Evolutionary conservation across 257 asterid genomes (phyloP).

Genomic region (Galeopsis tetrahit): DNA sequence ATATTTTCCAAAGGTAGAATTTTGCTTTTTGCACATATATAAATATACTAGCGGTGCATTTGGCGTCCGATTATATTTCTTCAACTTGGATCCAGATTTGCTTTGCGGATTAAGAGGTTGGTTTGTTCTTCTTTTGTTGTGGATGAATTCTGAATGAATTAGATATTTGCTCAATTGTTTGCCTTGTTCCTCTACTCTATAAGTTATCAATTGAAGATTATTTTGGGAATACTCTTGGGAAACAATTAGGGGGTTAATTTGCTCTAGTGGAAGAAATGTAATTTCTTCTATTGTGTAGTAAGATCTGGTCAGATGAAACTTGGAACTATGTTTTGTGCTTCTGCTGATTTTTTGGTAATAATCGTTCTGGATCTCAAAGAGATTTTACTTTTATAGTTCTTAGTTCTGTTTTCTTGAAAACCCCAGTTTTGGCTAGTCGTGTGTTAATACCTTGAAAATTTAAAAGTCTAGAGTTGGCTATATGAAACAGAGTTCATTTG

Average conservation of each 20-base stretch:
- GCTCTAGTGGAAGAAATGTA: conserved; percentile 24
- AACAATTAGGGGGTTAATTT: conserved; percentile 15
- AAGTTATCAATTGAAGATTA: conserved; percentile 22
- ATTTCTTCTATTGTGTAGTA: conserved; percentile 9
- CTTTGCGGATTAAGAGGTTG: conserved; percentile 45
- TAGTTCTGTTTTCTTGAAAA: conserved; percentile 22
- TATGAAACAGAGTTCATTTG: background rate
- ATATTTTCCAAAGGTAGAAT: conserved; percentile 26
- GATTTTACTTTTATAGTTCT: conserved; percentile 7
- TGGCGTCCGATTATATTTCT: conserved; percentile 34
- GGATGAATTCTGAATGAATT: conserved; percentile 30
- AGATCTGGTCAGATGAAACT: conserved; percentile 30
- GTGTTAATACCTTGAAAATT: background rate
- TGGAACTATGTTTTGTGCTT: conserved; percentile 17
- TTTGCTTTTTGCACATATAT: conserved; percentile 32
- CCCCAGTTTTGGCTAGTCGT: conserved; percentile 4
- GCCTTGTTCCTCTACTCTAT: conserved; percentile 21
- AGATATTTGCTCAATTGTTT: conserved; percentile 18
- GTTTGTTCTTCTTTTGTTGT: conserved; percentile 36
- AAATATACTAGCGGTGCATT: conserved; percentile 37
- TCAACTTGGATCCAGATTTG: conserved; percentile 50
- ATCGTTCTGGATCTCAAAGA: conserved; percentile 6
- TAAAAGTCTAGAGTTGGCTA: background rate
- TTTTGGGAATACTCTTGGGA: conserved; percentile 19
- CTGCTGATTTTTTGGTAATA: background rate